Base-by-base conservation (phyloP, 2,329 filamentous ascomycete genomes). In the Hypoxylon sp. region DNA sequence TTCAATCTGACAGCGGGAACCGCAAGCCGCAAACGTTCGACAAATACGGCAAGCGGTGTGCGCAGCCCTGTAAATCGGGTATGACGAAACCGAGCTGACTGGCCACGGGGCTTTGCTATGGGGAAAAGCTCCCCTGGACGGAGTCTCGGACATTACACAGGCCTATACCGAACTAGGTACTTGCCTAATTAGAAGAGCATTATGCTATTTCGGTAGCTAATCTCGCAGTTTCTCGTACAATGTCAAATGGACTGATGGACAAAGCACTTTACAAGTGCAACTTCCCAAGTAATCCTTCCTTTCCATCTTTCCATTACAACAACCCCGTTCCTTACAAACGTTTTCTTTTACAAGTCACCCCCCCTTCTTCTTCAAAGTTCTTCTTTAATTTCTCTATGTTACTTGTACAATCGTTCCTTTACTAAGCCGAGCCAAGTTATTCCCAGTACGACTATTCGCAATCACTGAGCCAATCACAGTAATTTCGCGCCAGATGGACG, bases 401-500 rank as follows among this genome's bases (percentile, higher is more conserved):
- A 63, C 51, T 45, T 57, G 23, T 51, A 36, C 46, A 21, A 58
- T 45, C 25, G 36, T 65, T 49, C 19, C 50, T 45, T 45, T 46
- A 21, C 23, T 28, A 52, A 45, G 50, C 30, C 30, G 30, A 61
- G 10, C 46, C 45, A 38, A 60, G 25, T 43, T 9, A 57, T 45
- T 45, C 32, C 17, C 13, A 41, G 36, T 57, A 41, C 48, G 11
- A 36, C 53, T 62, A 21, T 55, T 58, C 56, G 56, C 52, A 53
- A 23, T 17, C 21, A 7, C n/a, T 57, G 56, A 59, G 65, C 53
- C 49, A 66, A 67, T 59, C 63, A 60, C 30, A 25, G 36, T 43
- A 59, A 48, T 55, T 63, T 70, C 65, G 73, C 73, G 73, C 73
- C 75, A 75, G 73, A 76, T 77, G 75, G 75, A 72, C 65, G 72